A percentile compares a stretch with the other conserved stretches of the same genome.
Conservation (phyloP, 1,139 yeast genomes). For the Tardiomyces digboiensis region DNA sequence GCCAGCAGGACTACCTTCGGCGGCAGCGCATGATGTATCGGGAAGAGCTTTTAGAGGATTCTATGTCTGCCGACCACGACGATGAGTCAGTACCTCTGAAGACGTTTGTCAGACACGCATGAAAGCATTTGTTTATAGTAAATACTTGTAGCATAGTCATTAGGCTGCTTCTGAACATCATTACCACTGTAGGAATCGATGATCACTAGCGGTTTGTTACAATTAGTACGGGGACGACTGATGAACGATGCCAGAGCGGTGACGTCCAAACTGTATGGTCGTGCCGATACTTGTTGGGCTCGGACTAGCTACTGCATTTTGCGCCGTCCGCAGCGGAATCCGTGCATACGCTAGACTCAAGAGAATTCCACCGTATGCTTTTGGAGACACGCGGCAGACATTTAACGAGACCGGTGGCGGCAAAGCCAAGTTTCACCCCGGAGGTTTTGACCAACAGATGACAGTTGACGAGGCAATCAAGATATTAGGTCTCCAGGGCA, state of each 20-base stretch:
- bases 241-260: too few species aligned
- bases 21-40: conserved; percentile 6
- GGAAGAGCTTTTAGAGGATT: conserved; percentile 3
- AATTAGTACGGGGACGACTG: too few species aligned
- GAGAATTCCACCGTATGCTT: conserved; percentile 24
- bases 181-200: too few species aligned
- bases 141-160: not conserved
- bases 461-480: conserved; percentile 26
- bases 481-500: conserved; percentile 21
- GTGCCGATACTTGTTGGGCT: conserved; percentile 6
- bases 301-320: conserved; percentile 18
- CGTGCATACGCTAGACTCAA: conserved; percentile 24
- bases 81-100: not conserved
- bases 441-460: conserved; percentile 29
- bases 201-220: too few species aligned
- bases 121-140: not conserved
- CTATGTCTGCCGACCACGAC: not conserved
- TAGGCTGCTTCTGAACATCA: not conserved
- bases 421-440: conserved; percentile 15
- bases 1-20: conserved; percentile 1
- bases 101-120: not conserved
- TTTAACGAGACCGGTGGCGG: not conserved
- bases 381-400: conserved; percentile 13
- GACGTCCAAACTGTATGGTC: not conserved
- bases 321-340: conserved; percentile 24